Percentiles rank a stretch among this genome's conserved stretches.
These are phyloP conservation scores for Colletotrichum destructivum DNA, from an alignment of 2,329 filamentous ascomycete species.

Conservation along the genomic window DNA sequence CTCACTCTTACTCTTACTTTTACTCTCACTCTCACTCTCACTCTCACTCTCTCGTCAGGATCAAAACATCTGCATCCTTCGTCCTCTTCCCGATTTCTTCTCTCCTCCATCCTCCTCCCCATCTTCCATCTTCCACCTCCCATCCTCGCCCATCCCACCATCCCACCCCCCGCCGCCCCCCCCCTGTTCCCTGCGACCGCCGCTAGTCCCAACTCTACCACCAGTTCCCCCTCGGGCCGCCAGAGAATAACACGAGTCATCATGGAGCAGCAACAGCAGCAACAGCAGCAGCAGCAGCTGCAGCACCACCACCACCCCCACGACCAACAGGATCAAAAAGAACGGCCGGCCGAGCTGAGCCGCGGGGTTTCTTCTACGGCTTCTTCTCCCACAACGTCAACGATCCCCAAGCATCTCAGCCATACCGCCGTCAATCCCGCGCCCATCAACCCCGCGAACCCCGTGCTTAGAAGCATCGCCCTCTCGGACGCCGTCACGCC, in stretches of 20 bases:
- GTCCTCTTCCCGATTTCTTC: too few relatives aligned
- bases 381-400: neutral
- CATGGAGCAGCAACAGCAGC: slow-evolving; percentile 32
- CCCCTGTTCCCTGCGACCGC: slow-evolving; percentile 28
- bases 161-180: neutral
- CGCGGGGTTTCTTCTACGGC: slow-evolving; percentile 6
- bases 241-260: slow-evolving; percentile 31
- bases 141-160: too few relatives aligned
- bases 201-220: slow-evolving; percentile 18
- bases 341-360: slow-evolving; percentile 7
- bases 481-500: slow-evolving; percentile 49
- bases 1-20: too few relatives aligned
- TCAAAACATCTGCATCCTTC: too few relatives aligned
- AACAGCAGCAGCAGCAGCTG: too few relatives aligned
- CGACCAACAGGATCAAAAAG: neutral
- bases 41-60: too few relatives aligned
- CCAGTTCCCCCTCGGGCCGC: neutral
- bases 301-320: neutral
- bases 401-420: slow-evolving; percentile 2
- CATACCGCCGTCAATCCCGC: slow-evolving; percentile 23
- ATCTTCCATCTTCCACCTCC: too few relatives aligned
- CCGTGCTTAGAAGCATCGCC: slow-evolving; percentile 39
- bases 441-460: slow-evolving; percentile 40
- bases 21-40: too few relatives aligned
- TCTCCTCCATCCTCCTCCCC: too few relatives aligned